Conservation (phyloP, 176 grass and related monocot species). For the Zea luxurians region DNA sequence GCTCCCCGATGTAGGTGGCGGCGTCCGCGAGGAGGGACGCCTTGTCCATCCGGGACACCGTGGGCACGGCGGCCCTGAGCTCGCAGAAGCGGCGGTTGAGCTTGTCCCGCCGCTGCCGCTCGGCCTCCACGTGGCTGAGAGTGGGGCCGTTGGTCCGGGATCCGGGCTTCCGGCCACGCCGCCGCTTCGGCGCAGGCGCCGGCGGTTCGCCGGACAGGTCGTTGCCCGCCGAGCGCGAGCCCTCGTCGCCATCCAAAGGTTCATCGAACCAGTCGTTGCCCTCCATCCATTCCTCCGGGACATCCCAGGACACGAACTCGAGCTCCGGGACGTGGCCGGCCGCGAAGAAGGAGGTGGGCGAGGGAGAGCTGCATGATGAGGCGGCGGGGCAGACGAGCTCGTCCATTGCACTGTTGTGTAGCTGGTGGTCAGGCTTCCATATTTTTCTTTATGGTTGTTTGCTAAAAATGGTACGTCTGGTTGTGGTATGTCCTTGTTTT, state of each 20-base stretch:
- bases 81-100: constrained; percentile 61
- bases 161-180: constrained; percentile 25
- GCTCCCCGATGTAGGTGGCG: constrained; percentile 51
- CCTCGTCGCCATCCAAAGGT: background rate
- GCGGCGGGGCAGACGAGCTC: background rate
- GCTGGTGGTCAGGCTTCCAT: background rate
- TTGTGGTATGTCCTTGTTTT: too few species aligned
- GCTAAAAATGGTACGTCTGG: background rate
- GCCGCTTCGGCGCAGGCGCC: background rate
- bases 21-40: constrained; percentile 63
- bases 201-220: background rate
- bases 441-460: background rate
- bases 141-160: background rate
- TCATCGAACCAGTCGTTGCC: background rate
- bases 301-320: background rate
- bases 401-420: background rate
- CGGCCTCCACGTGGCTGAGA: constrained; percentile 54
- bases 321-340: background rate
- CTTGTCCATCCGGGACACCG: constrained; percentile 67
- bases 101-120: constrained; percentile 61
- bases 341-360: background rate
- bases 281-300: background rate
- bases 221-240: background rate
- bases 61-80: constrained; percentile 61
- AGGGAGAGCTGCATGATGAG: background rate